Conservation (phyloP, 2,329 filamentous ascomycete genomes). For the Claviceps maximensis region DNA sequence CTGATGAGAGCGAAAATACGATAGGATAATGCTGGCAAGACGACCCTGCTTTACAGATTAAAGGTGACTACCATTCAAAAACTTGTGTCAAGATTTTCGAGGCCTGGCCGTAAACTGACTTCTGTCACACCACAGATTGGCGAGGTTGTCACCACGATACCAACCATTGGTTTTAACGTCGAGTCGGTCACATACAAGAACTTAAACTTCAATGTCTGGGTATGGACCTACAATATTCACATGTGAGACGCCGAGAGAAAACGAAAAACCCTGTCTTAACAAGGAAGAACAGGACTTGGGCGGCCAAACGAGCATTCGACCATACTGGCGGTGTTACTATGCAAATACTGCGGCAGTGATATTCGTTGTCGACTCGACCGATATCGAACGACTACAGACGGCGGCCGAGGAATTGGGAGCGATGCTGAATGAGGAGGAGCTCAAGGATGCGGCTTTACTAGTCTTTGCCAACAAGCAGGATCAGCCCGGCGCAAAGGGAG, state of each 20-base stretch:
- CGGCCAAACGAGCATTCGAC: slow-evolving; percentile 95
- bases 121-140: slow-evolving; percentile 54
- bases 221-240: slow-evolving; percentile 30
- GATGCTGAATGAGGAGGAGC: slow-evolving; percentile 95
- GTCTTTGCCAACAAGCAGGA: slow-evolving; percentile 99
- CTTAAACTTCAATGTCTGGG: slow-evolving; percentile 97
- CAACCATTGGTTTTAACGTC: slow-evolving; percentile 98
- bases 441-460: slow-evolving; percentile 79
- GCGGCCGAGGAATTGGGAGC: slow-evolving; percentile 84
- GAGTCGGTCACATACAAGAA: slow-evolving; percentile 98
- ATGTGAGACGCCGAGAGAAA: not conserved
- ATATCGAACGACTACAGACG: slow-evolving; percentile 88
- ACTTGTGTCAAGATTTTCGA: not conserved
- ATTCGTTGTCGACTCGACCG: slow-evolving; percentile 96
- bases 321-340: slow-evolving; percentile 99
- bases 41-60: slow-evolving; percentile 86
- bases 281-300: slow-evolving; percentile 58
- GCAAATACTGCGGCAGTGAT: slow-evolving; percentile 97
- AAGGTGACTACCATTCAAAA: slow-evolving; percentile 45
- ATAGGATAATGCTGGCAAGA: slow-evolving; percentile 97
- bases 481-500: slow-evolving; percentile 90
- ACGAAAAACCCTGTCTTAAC: slow-evolving; percentile 1
- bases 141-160: slow-evolving; percentile 97
- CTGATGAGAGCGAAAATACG: slow-evolving; percentile 8
- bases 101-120: not conserved